Base-by-base conservation (phyloP, 1,284 basidiomycete genomes). In the Rhodofomes roseus region DNA sequence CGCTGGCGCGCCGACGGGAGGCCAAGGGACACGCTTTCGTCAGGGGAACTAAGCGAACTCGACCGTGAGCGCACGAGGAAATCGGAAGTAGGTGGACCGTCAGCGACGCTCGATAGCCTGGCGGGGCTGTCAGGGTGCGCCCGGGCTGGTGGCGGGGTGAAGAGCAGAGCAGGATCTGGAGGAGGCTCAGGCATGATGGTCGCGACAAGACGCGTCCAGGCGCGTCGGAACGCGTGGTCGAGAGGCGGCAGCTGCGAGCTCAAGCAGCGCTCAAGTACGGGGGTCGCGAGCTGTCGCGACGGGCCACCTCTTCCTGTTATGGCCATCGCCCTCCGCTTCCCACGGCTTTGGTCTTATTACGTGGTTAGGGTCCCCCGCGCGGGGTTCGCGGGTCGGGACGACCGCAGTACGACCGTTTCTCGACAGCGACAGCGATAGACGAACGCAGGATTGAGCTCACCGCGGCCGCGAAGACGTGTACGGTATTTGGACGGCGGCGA, bases 181-280 rank as follows among this genome's bases (percentile, higher is more conserved):
- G 31, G 16, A 4, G 29, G 50, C 50, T 52, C 50, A 11, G 29
- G 2, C 50, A 52, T 52, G 27, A 25, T 36, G 29, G 34, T 52
- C 50, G 50, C 50, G 50, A 51, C 29, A 51, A 34, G 27, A 51
- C 50, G 50, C 50, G 50, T 20, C 16, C 23, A 12, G 50, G 36
- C 50, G 50, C 50, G 50, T 52, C 50, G 27, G 31, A 36, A 52
- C 50, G 50, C 50, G 50, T 52, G 31, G 31, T 52, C 50, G 34
- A 34, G 23, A 27, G 46, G 11, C 25, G 46, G 23, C 25, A 18
- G 25, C 25, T 29, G 25, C 22, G 31, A 34, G 29, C 34, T 20
- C 31, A 34, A 36, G n/a, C 36, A n/a, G 31, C 18, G 29, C 34
- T 20, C 31, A 34, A 36, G n/a, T 51, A n/a, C 31, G 22, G 20